phyloP scores from a whole-genome alignment of 306 rosid genomes.

The Vicia faba region DNA sequence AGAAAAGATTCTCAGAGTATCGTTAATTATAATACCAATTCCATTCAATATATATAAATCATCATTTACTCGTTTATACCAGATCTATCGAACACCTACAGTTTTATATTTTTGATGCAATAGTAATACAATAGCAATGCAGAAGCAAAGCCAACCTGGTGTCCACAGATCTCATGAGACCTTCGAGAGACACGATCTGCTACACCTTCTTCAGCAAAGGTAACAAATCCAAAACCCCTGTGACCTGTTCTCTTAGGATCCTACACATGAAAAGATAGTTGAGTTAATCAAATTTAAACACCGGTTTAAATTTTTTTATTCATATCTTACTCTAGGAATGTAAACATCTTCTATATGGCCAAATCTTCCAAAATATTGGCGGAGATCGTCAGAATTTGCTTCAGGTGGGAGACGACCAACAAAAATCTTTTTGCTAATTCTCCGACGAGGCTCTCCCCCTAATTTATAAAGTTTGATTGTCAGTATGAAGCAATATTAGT shows the following conservation, averaged over 20 bases:
- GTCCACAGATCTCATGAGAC: constrained; percentile 90
- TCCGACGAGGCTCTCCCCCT: constrained; percentile 87
- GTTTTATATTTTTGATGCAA: not conserved
- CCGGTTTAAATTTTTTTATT: not conserved
- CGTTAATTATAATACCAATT: not conserved
- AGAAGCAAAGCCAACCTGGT: constrained; percentile 57
- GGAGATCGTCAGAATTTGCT: constrained; percentile 86
- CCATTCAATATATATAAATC: not conserved
- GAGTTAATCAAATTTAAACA: constrained; percentile 28
- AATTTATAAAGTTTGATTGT: constrained; percentile 35
- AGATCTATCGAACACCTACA: constrained; percentile 17
- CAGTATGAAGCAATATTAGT: constrained; percentile 25
- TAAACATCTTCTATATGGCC: constrained; percentile 88
- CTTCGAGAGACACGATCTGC: constrained; percentile 93
- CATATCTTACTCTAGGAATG: constrained; percentile 75
- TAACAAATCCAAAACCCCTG: constrained; percentile 96
- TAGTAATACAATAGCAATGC: constrained; percentile 1
- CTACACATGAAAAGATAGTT: constrained; percentile 41
- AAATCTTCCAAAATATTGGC: constrained; percentile 89
- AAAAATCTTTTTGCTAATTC: constrained; percentile 80
- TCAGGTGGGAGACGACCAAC: constrained; percentile 91
- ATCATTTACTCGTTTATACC: not conserved
- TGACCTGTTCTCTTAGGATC: constrained; percentile 96
- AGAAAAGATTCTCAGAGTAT: not conserved
- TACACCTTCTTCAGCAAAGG: constrained; percentile 94